A percentile compares a stretch with the other conserved stretches of the same genome.
Evolutionary conservation across 805 yeast genomes (phyloP).

Genomic region (Wickerhamomyces silvicola): DNA sequence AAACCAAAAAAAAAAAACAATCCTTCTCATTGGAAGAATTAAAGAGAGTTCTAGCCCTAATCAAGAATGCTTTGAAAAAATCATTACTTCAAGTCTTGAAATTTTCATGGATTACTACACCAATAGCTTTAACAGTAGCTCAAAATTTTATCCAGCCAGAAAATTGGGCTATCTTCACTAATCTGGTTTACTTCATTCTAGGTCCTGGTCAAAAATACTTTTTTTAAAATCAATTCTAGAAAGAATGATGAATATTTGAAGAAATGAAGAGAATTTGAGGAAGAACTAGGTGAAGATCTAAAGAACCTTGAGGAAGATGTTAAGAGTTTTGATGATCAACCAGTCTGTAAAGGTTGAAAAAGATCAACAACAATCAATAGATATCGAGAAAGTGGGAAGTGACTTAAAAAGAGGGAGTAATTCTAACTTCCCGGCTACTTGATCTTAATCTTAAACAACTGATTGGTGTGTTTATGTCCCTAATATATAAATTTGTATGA

Average conservation of each 20-base stretch:
- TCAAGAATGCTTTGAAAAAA: slow-evolving; percentile 27
- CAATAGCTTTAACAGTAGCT: slow-evolving; percentile 45
- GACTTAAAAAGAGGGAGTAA: no score
- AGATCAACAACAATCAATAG: background rate
- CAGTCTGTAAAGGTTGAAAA: no score
- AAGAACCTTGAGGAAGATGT: slow-evolving; percentile 6
- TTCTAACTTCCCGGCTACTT: no score
- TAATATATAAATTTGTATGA: slow-evolving; percentile 10
- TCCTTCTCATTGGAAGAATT: slow-evolving; percentile 9
- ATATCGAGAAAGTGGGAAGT: background rate
- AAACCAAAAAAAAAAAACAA: slow-evolving; percentile 14
- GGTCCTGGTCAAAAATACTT: slow-evolving; percentile 59
- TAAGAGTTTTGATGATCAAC: slow-evolving; percentile 4
- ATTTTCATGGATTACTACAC: slow-evolving; percentile 49
- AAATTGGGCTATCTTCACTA: slow-evolving; percentile 60
- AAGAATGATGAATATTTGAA: slow-evolving; percentile 12
- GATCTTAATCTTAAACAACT: slow-evolving; percentile 10
- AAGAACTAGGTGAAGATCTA: slow-evolving; percentile 13
- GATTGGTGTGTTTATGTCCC: slow-evolving; percentile 9
- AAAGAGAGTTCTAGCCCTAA: slow-evolving; percentile 6
- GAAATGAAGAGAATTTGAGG: slow-evolving; percentile 16
- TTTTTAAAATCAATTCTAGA: slow-evolving; percentile 36
- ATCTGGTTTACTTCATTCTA: slow-evolving; percentile 47
- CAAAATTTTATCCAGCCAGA: slow-evolving; percentile 52
- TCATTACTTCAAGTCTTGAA: slow-evolving; percentile 42